Evolutionary conservation across 192 early-diverging fungal genomes (phyloP).

Genomic region (Endogone sp.): DNA sequence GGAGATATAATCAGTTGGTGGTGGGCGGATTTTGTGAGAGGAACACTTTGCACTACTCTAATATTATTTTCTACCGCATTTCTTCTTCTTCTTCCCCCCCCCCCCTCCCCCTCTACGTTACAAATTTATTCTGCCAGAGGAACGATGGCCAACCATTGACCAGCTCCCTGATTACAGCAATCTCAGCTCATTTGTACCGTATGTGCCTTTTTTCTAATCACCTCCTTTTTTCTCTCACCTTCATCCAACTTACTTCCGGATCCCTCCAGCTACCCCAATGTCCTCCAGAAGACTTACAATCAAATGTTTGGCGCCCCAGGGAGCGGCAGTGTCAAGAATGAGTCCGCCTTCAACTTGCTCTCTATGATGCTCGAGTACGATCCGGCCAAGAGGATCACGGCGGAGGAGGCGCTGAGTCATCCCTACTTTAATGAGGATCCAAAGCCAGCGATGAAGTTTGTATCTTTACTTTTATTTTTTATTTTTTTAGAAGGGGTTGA

Average conservation of each 20-base stretch:
- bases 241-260: too few relatives aligned
- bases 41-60: not conserved
- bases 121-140: conserved; percentile 35
- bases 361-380: conserved; percentile 76
- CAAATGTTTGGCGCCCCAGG: conserved; percentile 20
- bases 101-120: too few relatives aligned
- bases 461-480: conserved; percentile 6
- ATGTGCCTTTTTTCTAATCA: conserved; percentile 18
- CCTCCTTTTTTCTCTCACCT: too few relatives aligned
- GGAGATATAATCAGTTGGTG: not conserved
- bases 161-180: conserved; percentile 67
- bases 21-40: conserved; percentile 2
- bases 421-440: conserved; percentile 79
- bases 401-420: conserved; percentile 74
- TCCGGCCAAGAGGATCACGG: conserved; percentile 71
- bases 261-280: conserved; percentile 40
- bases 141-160: conserved; percentile 72
- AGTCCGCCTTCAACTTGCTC: conserved; percentile 63
- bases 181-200: conserved; percentile 56
- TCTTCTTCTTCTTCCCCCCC: too few relatives aligned
- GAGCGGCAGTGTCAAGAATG: conserved; percentile 16
- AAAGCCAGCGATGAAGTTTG: conserved; percentile 44
- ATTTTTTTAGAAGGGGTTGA: not conserved
- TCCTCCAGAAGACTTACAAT: conserved; percentile 32
- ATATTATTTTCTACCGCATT: not conserved